Evolutionary conservation across 2,329 filamentous ascomycete genomes (phyloP).

Genomic region (Grosmannia clavigera): DNA sequence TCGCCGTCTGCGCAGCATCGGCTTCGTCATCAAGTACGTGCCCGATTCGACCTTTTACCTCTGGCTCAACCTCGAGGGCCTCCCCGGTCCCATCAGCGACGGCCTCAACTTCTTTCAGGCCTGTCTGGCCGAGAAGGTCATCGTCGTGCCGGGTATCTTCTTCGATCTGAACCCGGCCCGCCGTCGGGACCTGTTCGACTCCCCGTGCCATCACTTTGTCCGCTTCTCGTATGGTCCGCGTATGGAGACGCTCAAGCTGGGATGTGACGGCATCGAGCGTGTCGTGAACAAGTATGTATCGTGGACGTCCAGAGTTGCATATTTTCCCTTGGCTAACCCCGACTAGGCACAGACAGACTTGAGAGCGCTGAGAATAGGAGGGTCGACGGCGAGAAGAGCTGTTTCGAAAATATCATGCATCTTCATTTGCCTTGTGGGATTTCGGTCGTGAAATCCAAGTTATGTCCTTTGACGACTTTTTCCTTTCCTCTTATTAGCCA

Average conservation of each 20-base stretch:
- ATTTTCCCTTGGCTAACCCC: background rate
- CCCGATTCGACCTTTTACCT: constrained; percentile 94
- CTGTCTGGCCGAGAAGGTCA: constrained; percentile 85
- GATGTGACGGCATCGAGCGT: constrained; percentile 73
- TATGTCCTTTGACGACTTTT: background rate
- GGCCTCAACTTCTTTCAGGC: constrained; percentile 96
- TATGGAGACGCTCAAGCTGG: constrained; percentile 66
- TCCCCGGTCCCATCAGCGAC: constrained; percentile 76
- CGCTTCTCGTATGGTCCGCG: constrained; percentile 73
- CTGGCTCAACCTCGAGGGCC: constrained; percentile 53
- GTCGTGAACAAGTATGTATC: constrained; percentile 58
- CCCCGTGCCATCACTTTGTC: constrained; percentile 86
- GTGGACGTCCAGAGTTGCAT: background rate
- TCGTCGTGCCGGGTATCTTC: constrained; percentile 95
- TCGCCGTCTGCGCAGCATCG: constrained; percentile 66
- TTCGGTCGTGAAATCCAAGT: background rate
- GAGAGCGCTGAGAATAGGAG: background rate
- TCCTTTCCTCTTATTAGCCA: background rate
- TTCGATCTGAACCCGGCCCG: constrained; percentile 91
- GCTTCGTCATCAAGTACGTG: constrained; percentile 71
- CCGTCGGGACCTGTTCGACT: constrained; percentile 84
- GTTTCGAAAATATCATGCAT: background rate
- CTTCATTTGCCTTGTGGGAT: background rate
- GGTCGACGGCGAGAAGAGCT: too few species aligned
- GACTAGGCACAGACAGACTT: background rate